Base-by-base conservation (phyloP, 352 stramenopile genomes). In the Phytopythium litorale region DNA sequence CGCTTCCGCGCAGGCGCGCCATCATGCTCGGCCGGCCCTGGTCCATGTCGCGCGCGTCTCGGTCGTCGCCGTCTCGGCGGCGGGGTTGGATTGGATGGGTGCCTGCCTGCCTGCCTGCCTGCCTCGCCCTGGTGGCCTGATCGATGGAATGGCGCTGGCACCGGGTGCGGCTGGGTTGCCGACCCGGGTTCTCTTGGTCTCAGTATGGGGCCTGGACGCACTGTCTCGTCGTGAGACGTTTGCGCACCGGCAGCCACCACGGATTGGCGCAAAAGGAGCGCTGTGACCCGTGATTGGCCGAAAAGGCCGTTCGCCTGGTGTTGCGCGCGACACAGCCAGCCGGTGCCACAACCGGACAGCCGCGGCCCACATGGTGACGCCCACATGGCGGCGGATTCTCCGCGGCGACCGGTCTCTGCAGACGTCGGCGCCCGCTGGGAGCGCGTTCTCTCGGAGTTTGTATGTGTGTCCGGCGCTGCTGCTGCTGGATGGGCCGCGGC, bases 1-100 rank as follows among this genome's bases (percentile, higher is more conserved):
- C 60, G 49, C 55, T 56, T 0, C 66, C 66, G 21, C 73, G 66
- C 51, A 70, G 60, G 4, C 71, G 73, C 51, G 62, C 68, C 54
- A 81, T 69, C 61, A 82, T 74, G 55, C 72, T 81, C 54, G 68
- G 63, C 9, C 72, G 73, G 23, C 4, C 28, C 28, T 70, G 64
- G 64, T 63, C 53, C 53, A 59, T 59, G 30, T 7, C 21, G 35
- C 35, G 28, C 3, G 28, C 28, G 28, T 32, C 35, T 11, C 35
- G 35, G 35, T 40, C 35, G 35, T 40, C 35, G 35, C 1, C 35
- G 35, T 40, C 35, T 40, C 8, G 35, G 9, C 7, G 35, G 18
- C 1, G 11, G 33, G 19, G 46, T 48, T 48, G 32, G 25, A 56
- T 45, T 57, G 51, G 32, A 55, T 38, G 28, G 49, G 49, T 35